Percentiles rank a stretch among this genome's conserved stretches.
Evolutionary conservation across 768 basidiomycete genomes (phyloP).

Genomic region (Imleria badia): DNA sequence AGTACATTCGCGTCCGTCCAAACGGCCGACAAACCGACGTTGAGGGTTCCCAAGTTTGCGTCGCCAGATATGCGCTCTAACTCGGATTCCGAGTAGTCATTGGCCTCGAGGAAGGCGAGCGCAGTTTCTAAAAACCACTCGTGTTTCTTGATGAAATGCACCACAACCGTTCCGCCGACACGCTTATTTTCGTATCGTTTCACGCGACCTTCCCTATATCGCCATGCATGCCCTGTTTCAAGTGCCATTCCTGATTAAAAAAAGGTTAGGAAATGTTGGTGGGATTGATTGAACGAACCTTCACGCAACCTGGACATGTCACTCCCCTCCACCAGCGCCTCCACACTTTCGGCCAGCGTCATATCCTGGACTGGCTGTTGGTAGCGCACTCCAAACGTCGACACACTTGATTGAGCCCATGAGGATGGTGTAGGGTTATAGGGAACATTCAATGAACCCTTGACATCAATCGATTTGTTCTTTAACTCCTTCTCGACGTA

Average conservation of each 20-base stretch:
- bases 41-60: slow-evolving; percentile 11
- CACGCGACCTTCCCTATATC: slow-evolving; percentile 65
- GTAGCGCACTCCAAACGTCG: slow-evolving; percentile 80
- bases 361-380: slow-evolving; percentile 65
- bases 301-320: slow-evolving; percentile 72
- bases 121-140: slow-evolving; percentile 97
- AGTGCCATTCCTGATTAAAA: slow-evolving; percentile 52
- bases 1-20: slow-evolving; percentile 32
- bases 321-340: slow-evolving; percentile 92
- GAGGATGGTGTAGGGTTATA: slow-evolving; percentile 48
- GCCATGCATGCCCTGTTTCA: slow-evolving; percentile 68
- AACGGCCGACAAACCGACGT: slow-evolving; percentile 25
- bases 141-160: slow-evolving; percentile 97
- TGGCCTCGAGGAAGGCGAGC: slow-evolving; percentile 79
- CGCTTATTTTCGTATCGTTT: slow-evolving; percentile 65
- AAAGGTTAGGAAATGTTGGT: background rate
- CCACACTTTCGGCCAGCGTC: slow-evolving; percentile 69
- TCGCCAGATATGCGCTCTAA: slow-evolving; percentile 15
- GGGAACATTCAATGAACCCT: slow-evolving; percentile 18
- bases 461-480: slow-evolving; percentile 34
- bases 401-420: slow-evolving; percentile 83
- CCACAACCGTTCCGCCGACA: slow-evolving; percentile 90
- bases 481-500: slow-evolving; percentile 48
- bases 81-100: slow-evolving; percentile 58
- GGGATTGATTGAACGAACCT: slow-evolving; percentile 39